Evolutionary conservation across 805 yeast genomes (phyloP), one percentile per base, ranked within the genome.

Genomic region (Saccharomyces kudriavzevii): DNA sequence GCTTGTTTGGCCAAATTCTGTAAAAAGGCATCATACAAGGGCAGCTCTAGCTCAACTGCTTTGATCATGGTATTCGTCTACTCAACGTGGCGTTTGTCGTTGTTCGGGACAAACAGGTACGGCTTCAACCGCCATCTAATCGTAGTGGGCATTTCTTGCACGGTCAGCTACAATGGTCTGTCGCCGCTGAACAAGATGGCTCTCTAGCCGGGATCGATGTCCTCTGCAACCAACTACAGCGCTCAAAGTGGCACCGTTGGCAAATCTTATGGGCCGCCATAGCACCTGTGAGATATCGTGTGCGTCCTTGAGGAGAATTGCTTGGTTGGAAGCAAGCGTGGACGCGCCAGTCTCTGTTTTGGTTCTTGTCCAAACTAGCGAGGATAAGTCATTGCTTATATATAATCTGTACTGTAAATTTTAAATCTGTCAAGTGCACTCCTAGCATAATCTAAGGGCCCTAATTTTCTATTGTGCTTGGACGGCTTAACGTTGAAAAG

Each of bases 291-390:
- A 80, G 52, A 82, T 81, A 63, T 85, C 85, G 49, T 75, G 68
- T 25, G 78, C 74, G 58, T 77, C 67, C 49, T 70, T 63, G 51
- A 85, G 85, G 77, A 78, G 81, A 62, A 76, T 75, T 11, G 85
- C 72, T 61, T 77, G 79, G 47, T 78, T 74, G 53, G 82, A 77
- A 70, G 86, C 86, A 53, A 82, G 81, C 22, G 84, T 80, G 20
- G 86, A 78, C 24, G 86, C 82, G 67, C 87, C 86, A 22, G 86
- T 82, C 68, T 82, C n/a, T n/a, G n/a, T n/a, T n/a, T n/a, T n/a
- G n/a, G n/a, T n/a, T n/a, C n/a, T n/a, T n/a, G n/a, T n/a, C n/a
- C n/a, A n/a, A n/a, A n/a, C n/a, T n/a, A n/a, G n/a, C n/a, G n/a
- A n/a, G n/a, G n/a, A n/a, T n/a, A n/a, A n/a, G n/a, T n/a, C n/a